These are phyloP conservation scores for Gymnopus androsaceus DNA, from an alignment of 1,284 basidiomycete genomes.

Conservation along the genomic window DNA sequence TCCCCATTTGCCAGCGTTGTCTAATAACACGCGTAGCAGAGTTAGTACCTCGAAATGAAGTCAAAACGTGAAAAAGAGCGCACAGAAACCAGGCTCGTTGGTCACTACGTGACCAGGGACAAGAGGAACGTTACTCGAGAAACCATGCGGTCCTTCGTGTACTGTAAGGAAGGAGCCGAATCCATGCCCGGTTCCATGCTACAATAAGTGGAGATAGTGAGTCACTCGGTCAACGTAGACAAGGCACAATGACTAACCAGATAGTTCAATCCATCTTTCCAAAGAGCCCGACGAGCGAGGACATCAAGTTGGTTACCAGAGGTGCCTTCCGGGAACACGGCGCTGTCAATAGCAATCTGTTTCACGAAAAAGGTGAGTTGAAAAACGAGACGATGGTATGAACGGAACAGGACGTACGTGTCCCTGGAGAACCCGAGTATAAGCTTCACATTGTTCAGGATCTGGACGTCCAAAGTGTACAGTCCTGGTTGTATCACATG, in stretches of 20 bases:
- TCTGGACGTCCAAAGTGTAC: conserved; percentile 86
- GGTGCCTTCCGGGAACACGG: conserved; percentile 87
- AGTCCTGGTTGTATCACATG: conserved; percentile 92
- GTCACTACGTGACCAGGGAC: conserved; percentile 86
- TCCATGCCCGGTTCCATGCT: conserved; percentile 87
- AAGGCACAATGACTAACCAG: conserved; percentile 45
- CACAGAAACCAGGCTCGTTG: conserved; percentile 85
- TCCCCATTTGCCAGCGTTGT: conserved; percentile 83
- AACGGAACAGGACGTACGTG: conserved; percentile 63
- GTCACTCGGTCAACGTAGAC: not conserved
- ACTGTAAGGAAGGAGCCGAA: conserved; percentile 82
- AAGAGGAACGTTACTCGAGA: conserved; percentile 67
- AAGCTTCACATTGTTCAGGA: conserved; percentile 84
- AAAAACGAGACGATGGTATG: conserved; percentile 16
- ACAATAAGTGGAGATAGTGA: conserved; percentile 23
- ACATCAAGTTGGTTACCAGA: conserved; percentile 82
- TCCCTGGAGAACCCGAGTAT: conserved; percentile 93
- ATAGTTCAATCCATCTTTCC: conserved; percentile 89
- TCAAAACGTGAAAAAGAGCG: conserved; percentile 33
- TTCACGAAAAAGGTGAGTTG: conserved; percentile 16
- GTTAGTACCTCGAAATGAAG: not conserved
- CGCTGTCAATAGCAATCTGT: conserved; percentile 88
- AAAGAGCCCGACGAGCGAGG: conserved; percentile 82
- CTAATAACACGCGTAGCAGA: conserved; percentile 38
- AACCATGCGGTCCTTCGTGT: conserved; percentile 76